Percentiles rank a stretch among this genome's conserved stretches.
Conservation (phyloP, 2,329 filamentous ascomycete genomes). For the Plenodomus lindquistii region DNA sequence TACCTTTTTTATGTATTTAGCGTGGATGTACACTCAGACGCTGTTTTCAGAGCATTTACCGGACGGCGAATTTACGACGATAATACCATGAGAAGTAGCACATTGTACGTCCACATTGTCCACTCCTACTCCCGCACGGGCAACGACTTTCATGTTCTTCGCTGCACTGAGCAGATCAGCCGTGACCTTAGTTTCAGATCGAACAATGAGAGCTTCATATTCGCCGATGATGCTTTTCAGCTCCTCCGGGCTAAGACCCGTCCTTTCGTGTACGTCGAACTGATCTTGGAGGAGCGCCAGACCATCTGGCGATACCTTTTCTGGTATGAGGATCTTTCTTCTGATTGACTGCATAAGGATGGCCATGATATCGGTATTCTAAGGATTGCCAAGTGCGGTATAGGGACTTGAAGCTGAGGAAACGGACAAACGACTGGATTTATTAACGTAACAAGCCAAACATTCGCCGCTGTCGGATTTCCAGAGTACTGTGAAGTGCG, state of each 20-base stretch:
- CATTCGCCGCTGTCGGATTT: conserved; percentile 32
- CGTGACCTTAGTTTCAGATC: conserved; percentile 81
- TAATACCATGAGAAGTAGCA: conserved; percentile 73
- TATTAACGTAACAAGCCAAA: conserved; percentile 13
- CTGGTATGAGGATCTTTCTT: conserved; percentile 70
- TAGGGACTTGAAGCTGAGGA: background rate
- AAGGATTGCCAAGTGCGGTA: background rate
- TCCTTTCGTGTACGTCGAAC: conserved; percentile 71
- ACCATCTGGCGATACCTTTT: conserved; percentile 80
- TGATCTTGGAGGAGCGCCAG: conserved; percentile 67
- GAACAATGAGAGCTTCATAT: conserved; percentile 77
- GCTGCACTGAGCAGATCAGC: conserved; percentile 67
- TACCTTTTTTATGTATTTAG: conserved; percentile 38
- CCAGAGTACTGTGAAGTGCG: conserved; percentile 16
- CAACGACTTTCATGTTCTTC: conserved; percentile 74
- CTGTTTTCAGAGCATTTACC: conserved; percentile 46
- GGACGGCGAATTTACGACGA: conserved; percentile 78
- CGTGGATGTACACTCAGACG: too few relatives aligned
- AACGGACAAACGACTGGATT: conserved; percentile 3
- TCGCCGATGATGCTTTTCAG: conserved; percentile 68
- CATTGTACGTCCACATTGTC: conserved; percentile 79
- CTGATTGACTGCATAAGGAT: conserved; percentile 33
- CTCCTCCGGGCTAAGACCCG: conserved; percentile 64
- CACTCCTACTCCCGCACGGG: conserved; percentile 76
- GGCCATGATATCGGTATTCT: conserved; percentile 31